These are phyloP conservation scores for Trichoderma reesei DNA, from an alignment of 495 filamentous ascomycete genomes.

Conservation along the genomic window DNA sequence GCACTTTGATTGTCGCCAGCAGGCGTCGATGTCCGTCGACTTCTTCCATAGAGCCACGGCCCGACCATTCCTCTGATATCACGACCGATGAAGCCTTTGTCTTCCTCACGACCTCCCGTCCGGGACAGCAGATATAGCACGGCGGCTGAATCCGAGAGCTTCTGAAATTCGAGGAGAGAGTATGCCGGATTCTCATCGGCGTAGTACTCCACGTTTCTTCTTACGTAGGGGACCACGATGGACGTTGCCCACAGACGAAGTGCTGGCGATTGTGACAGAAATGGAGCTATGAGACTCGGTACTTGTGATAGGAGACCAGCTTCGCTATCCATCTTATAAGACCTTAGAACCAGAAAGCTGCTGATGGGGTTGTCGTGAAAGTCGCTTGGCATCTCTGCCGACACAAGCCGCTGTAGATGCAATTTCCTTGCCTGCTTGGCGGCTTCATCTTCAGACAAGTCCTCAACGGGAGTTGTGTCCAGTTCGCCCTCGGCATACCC, in stretches of 20 bases:
- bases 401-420: conserved; percentile 51
- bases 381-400: conserved; percentile 35
- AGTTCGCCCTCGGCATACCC: conserved; percentile 28
- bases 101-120: conserved; percentile 33
- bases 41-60: conserved; percentile 72
- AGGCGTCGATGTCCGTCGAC: conserved; percentile 39
- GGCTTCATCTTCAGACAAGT: conserved; percentile 55
- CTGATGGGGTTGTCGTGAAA: conserved; percentile 47
- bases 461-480: conserved; percentile 50
- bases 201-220: conserved; percentile 80
- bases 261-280: conserved; percentile 55
- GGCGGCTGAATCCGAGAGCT: conserved; percentile 50
- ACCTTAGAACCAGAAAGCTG: conserved; percentile 65
- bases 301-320: conserved; percentile 67
- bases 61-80: conserved; percentile 69
- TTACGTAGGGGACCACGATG: conserved; percentile 63
- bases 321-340: conserved; percentile 66
- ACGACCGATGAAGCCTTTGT: conserved; percentile 44
- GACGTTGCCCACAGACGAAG: conserved; percentile 72
- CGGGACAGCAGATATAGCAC: conserved; percentile 61
- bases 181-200: conserved; percentile 44
- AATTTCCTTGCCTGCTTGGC: conserved; percentile 61
- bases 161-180: conserved; percentile 52
- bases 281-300: conserved; percentile 61
- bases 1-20: conserved; percentile 10